Conservation (phyloP, 306 rosid species). For the Potentilla sterilis region DNA sequence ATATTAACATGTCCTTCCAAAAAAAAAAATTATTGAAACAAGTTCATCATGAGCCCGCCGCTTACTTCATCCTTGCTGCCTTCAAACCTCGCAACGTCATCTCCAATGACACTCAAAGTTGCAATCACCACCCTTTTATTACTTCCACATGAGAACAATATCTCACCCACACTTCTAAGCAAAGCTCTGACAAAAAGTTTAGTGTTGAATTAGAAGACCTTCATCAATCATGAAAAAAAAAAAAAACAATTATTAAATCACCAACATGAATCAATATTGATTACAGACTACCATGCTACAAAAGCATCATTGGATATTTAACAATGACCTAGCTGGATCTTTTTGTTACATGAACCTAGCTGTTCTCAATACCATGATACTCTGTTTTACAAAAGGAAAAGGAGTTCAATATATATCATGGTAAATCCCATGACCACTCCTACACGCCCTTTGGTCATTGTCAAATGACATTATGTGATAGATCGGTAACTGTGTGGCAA, state of each 20-base stretch:
- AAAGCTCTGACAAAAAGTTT: conserved; percentile 56
- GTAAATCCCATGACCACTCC: background rate
- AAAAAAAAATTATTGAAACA: background rate
- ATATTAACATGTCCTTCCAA: background rate
- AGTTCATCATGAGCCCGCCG: conserved; percentile 5
- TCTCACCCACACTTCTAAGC: conserved; percentile 84
- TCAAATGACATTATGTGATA: background rate
- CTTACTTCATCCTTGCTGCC: conserved; percentile 64
- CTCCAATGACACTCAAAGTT: conserved; percentile 56
- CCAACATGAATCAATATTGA: conserved; percentile 21
- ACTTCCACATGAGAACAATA: conserved; percentile 79
- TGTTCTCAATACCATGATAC: background rate
- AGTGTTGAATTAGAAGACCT: conserved; percentile 11
- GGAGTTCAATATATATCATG: background rate
- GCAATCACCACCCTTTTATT: conserved; percentile 72
- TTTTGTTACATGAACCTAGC: background rate
- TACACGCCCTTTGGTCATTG: too few species aligned
- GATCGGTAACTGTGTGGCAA: background rate
- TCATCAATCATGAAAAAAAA: background rate
- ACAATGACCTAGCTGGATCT: background rate
- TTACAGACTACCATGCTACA: too few species aligned
- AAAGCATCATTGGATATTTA: background rate
- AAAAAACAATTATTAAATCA: conserved; percentile 16
- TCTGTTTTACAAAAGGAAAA: background rate
- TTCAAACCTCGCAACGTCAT: conserved; percentile 38